A percentile compares a stretch with the other conserved stretches of the same genome.
Conservation (phyloP, 2,329 filamentous ascomycete genomes). For the Colletotrichum lini region DNA sequence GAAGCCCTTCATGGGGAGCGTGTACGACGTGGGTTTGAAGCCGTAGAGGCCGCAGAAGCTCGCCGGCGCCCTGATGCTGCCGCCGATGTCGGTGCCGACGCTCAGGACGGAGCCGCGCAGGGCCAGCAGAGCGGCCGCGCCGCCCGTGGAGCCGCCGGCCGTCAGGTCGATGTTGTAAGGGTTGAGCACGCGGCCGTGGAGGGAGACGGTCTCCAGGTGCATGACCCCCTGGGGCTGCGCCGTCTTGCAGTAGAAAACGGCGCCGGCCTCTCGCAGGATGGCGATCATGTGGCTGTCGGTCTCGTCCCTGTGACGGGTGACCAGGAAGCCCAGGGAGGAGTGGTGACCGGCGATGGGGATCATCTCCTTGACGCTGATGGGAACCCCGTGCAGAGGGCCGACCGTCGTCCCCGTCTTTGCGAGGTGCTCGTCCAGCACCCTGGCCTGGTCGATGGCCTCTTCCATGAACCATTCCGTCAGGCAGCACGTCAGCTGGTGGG, state of each 20-base stretch:
- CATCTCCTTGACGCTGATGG: slow-evolving; percentile 70
- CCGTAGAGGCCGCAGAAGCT: slow-evolving; percentile 52
- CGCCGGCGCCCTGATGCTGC: slow-evolving; percentile 56
- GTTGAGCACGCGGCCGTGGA: slow-evolving; percentile 74
- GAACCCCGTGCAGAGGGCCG: slow-evolving; percentile 71
- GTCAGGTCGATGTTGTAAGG: slow-evolving; percentile 72
- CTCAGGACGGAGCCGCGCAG: slow-evolving; percentile 57
- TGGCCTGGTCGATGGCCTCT: slow-evolving; percentile 48
- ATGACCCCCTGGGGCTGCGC: slow-evolving; percentile 74
- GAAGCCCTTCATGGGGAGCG: slow-evolving; percentile 48
- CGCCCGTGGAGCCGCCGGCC: slow-evolving; percentile 76
- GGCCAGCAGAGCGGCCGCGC: slow-evolving; percentile 59
- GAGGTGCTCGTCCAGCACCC: slow-evolving; percentile 59
- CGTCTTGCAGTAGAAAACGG: slow-evolving; percentile 77
- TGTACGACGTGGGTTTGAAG: slow-evolving; percentile 44
- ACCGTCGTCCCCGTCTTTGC: slow-evolving; percentile 56
- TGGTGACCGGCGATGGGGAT: slow-evolving; percentile 67
- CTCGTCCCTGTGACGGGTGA: slow-evolving; percentile 63
- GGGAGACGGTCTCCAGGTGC: slow-evolving; percentile 71
- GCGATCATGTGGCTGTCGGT: slow-evolving; percentile 70
- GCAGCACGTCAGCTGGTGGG: slow-evolving; percentile 52
- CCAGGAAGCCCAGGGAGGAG: slow-evolving; percentile 66
- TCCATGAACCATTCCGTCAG: slow-evolving; percentile 64
- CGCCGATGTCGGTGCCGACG: slow-evolving; percentile 59
- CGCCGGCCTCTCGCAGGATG: slow-evolving; percentile 70